Percentiles rank a stretch among this genome's conserved stretches.
These are phyloP conservation scores for Selaginella moellendorffii DNA, from an alignment of 75 land plant genomes.

Conservation along the genomic window DNA sequence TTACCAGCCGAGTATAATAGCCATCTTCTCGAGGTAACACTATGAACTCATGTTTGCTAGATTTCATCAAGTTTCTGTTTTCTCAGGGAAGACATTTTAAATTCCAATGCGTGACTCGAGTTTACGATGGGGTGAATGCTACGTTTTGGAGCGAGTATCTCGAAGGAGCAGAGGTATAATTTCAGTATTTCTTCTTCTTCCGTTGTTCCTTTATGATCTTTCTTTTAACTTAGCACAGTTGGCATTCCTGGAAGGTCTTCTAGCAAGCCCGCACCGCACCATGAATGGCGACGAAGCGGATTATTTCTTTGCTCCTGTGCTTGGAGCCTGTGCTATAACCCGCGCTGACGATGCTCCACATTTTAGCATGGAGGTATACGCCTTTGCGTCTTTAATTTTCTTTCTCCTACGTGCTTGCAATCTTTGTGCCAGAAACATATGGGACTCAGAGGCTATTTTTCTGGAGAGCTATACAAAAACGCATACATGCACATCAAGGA, in stretches of 20 bases:
- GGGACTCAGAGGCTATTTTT: constrained; percentile 56
- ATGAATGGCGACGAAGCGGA: constrained; percentile 89
- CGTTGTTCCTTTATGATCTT: background rate
- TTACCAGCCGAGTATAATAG: constrained; percentile 81
- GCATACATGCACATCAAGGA: constrained; percentile 66
- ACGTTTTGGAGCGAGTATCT: constrained; percentile 67
- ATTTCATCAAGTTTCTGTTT: background rate
- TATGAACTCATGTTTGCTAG: too few relatives aligned
- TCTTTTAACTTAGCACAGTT: constrained; percentile 27
- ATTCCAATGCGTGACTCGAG: constrained; percentile 66
- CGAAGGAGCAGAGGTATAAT: constrained; percentile 73
- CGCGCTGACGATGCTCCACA: constrained; percentile 87
- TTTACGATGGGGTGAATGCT: constrained; percentile 41
- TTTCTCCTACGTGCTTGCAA: background rate
- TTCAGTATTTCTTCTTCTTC: background rate
- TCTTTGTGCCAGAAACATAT: constrained; percentile 23
- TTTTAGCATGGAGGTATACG: constrained; percentile 46
- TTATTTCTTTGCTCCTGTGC: constrained; percentile 83
- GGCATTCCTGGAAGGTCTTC: constrained; percentile 64
- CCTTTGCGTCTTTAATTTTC: background rate
- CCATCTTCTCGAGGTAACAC: constrained; percentile 81
- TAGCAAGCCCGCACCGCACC: constrained; percentile 74
- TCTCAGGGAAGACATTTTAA: constrained; percentile 75
- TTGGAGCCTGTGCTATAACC: constrained; percentile 69
- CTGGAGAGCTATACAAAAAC: constrained; percentile 57